These are phyloP conservation scores for Pouteria campechiana DNA, from an alignment of 179 eudicot species.

Conservation along the genomic window DNA sequence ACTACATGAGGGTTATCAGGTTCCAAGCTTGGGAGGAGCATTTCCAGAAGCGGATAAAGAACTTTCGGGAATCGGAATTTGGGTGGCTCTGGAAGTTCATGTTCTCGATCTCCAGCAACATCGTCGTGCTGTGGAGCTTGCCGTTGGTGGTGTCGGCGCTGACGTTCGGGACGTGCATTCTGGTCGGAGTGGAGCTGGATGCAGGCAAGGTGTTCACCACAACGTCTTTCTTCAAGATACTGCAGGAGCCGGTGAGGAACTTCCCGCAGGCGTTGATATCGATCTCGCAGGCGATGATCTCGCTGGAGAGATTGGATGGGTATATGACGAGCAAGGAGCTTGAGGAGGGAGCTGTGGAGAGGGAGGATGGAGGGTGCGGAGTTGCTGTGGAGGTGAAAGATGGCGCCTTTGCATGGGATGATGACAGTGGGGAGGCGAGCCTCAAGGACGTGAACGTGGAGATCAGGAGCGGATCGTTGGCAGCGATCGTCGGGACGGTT, in stretches of 20 bases:
- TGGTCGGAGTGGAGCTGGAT: slow-evolving; percentile 54
- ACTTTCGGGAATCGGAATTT: slow-evolving; percentile 59
- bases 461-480: slow-evolving; percentile 65
- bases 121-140: slow-evolving; percentile 79
- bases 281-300: slow-evolving; percentile 85
- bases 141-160: slow-evolving; percentile 51
- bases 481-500: slow-evolving; percentile 90
- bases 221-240: slow-evolving; percentile 58
- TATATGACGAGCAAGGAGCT: slow-evolving; percentile 77
- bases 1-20: slow-evolving; percentile 86
- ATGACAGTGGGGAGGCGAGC: slow-evolving; percentile 42
- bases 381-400: slow-evolving; percentile 64
- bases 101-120: slow-evolving; percentile 48
- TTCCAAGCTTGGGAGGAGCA: slow-evolving; percentile 98
- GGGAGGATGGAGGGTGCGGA: slow-evolving; percentile 29
- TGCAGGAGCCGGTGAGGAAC: slow-evolving; percentile 82
- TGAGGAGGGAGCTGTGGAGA: slow-evolving; percentile 50
- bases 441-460: slow-evolving; percentile 44
- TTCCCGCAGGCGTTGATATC: slow-evolving; percentile 95
- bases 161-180: slow-evolving; percentile 63
- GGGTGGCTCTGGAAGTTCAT: slow-evolving; percentile 70
- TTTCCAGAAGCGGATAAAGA: slow-evolving; percentile 49
- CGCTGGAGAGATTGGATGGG: slow-evolving; percentile 60
- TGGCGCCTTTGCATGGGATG: slow-evolving; percentile 88
- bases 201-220: slow-evolving; percentile 86